phyloP scores from a whole-genome alignment of 169 alveolate genomes.

The Eimeria nieschulzi region DNA sequence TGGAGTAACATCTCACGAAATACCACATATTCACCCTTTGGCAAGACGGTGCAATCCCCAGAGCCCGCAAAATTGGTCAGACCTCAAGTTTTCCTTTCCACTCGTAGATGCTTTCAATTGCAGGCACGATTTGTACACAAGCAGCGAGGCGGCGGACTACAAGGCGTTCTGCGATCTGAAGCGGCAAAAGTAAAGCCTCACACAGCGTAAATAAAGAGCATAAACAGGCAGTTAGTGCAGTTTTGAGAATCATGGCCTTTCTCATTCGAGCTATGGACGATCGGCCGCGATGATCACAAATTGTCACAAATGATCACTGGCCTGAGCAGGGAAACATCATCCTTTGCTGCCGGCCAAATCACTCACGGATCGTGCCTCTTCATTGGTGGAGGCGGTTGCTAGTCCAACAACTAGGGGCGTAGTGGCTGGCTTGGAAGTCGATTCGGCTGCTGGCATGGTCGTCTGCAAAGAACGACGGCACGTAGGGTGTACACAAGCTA shows the following conservation, averaged over 20 bases:
- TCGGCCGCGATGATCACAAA: too few relatives aligned
- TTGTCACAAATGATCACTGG: too few relatives aligned
- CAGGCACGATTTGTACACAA: conserved; percentile 76
- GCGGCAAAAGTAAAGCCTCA: too few relatives aligned
- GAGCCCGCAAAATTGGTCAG: background rate
- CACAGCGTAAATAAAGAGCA: too few relatives aligned
- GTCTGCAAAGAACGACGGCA: conserved; percentile 63
- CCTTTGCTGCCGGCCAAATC: background rate
- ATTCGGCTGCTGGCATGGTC: conserved; percentile 6
- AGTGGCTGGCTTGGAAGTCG: conserved; percentile 12
- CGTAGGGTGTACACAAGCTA: too few relatives aligned
- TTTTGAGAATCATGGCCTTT: too few relatives aligned
- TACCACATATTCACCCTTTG: too few relatives aligned
- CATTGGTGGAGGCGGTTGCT: conserved; percentile 41
- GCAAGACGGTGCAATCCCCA: too few relatives aligned
- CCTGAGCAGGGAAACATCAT: too few relatives aligned
- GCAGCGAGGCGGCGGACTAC: conserved; percentile 67
- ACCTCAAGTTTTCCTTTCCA: conserved; percentile 75
- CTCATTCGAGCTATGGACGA: too few relatives aligned
- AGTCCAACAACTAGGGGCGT: conserved; percentile 32
- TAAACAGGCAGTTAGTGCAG: too few relatives aligned
- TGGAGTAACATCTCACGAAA: too few relatives aligned
- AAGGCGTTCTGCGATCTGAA: conserved; percentile 71
- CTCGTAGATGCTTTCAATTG: conserved; percentile 64
- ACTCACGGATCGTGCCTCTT: conserved; percentile 51